These are phyloP conservation scores for Leishmania tarentolae DNA, from an alignment of 208 protist species.

Conservation along the genomic window DNA sequence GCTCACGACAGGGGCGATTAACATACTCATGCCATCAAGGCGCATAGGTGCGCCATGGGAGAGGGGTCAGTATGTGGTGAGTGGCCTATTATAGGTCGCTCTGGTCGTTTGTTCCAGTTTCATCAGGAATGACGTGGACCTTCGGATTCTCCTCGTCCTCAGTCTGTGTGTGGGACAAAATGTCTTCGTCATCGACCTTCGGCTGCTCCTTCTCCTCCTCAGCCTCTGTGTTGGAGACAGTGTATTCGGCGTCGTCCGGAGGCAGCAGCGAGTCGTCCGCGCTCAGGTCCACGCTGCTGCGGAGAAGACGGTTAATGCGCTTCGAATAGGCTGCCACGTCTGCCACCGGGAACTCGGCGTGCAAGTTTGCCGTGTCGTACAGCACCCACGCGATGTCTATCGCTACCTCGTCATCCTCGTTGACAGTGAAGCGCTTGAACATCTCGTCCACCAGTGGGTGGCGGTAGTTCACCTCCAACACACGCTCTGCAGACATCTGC, in stretches of 20 bases:
- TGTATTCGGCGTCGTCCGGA: conserved; percentile 76
- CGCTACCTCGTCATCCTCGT: conserved; percentile 83
- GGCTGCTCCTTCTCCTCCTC: conserved; percentile 32
- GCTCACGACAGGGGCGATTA: background rate
- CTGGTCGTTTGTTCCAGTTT: background rate
- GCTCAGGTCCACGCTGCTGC: conserved; percentile 80
- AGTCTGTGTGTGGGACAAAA: conserved; percentile 36
- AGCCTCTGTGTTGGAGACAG: conserved; percentile 37
- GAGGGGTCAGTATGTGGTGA: background rate
- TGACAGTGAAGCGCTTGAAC: conserved; percentile 76
- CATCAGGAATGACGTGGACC: no score
- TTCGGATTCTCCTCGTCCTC: conserved; percentile 32
- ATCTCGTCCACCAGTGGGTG: conserved; percentile 97
- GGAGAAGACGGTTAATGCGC: conserved; percentile 91
- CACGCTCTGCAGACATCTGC: conserved; percentile 77
- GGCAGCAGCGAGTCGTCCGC: conserved; percentile 70
- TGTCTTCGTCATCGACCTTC: conserved; percentile 44
- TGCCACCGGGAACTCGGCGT: conserved; percentile 93
- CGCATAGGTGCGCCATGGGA: background rate
- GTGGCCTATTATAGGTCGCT: conserved; percentile 34
- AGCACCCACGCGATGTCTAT: conserved; percentile 94
- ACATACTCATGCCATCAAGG: background rate
- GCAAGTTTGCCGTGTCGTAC: conserved; percentile 95
- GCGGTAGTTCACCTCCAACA: conserved; percentile 98
- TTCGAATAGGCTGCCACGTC: conserved; percentile 77